Evolutionary conservation across 352 stramenopile species (phyloP).

Genomic region (Pythium aristosporum): DNA sequence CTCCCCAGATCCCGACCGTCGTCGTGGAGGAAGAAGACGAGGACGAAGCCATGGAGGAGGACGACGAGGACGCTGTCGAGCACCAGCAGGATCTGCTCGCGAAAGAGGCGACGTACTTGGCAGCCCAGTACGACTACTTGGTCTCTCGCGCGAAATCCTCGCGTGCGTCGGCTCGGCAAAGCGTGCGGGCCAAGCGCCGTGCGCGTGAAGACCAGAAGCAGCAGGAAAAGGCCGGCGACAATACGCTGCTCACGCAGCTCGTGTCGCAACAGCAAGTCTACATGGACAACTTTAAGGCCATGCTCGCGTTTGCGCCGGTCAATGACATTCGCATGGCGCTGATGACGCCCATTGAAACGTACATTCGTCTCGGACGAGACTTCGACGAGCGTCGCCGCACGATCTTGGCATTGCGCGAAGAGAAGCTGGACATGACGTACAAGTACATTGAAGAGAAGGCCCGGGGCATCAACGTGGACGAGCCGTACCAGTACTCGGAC

Average conservation of each 20-base stretch:
- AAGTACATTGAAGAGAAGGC: constrained; percentile 80
- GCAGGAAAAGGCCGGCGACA: constrained; percentile 39
- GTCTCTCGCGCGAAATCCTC: constrained; percentile 36
- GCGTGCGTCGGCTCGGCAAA: constrained; percentile 12
- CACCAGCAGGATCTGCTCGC: constrained; percentile 56
- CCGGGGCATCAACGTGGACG: constrained; percentile 45
- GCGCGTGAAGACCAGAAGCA: constrained; percentile 38
- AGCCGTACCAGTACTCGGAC: constrained; percentile 74
- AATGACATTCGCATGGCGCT: constrained; percentile 67
- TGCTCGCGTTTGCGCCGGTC: constrained; percentile 73
- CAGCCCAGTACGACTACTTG: constrained; percentile 65
- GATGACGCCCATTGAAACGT: constrained; percentile 81
- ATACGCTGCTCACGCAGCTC: constrained; percentile 51
- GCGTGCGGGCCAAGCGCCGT: constrained; percentile 51
- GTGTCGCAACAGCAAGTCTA: constrained; percentile 71
- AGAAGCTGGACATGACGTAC: constrained; percentile 79
- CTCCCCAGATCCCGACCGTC: background rate
- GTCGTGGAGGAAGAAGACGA: constrained; percentile 26
- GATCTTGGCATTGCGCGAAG: constrained; percentile 59
- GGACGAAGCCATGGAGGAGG: constrained; percentile 8
- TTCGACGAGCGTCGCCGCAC: constrained; percentile 62
- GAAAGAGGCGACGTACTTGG: constrained; percentile 73
- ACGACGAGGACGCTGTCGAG: constrained; percentile 29
- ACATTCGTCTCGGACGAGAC: constrained; percentile 60
- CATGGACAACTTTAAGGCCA: constrained; percentile 76